These are phyloP conservation scores for Naegleria gruberi DNA, from an alignment of 208 protist genomes.

Conservation along the genomic window DNA sequence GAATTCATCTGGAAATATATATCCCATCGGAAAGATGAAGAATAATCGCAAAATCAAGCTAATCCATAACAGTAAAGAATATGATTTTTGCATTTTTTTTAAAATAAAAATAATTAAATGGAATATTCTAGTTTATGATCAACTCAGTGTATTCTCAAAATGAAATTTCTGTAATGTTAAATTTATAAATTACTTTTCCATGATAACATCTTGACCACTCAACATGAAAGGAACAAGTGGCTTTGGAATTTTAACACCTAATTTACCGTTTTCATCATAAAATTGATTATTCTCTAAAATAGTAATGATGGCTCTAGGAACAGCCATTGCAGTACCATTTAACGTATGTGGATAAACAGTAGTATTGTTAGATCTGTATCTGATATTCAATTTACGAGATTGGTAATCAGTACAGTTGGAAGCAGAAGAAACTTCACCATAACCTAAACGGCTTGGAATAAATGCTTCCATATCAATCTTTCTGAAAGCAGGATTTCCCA, in stretches of 20 bases:
- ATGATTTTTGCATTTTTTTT: no score
- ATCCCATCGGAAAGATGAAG: slow-evolving; percentile 1
- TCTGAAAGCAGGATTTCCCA: slow-evolving; percentile 51
- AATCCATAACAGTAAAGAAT: background rate
- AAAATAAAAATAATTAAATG: no score
- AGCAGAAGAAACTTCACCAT: slow-evolving; percentile 52
- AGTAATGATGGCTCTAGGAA: slow-evolving; percentile 59
- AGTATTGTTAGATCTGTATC: background rate
- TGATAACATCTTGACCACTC: background rate
- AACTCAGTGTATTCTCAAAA: no score
- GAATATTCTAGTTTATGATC: no score
- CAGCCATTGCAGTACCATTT: slow-evolving; percentile 59
- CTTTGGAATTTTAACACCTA: background rate
- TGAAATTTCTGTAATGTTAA: no score
- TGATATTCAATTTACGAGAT: slow-evolving; percentile 49
- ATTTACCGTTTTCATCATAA: background rate
- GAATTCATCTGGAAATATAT: slow-evolving; percentile 15
- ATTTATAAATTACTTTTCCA: slow-evolving; percentile 2
- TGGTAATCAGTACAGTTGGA: slow-evolving; percentile 71
- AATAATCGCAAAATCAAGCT: background rate
- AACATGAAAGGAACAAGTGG: background rate
- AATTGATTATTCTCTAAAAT: slow-evolving; percentile 60
- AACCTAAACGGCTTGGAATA: slow-evolving; percentile 52
- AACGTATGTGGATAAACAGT: slow-evolving; percentile 49
- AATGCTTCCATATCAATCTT: slow-evolving; percentile 72